Percentiles rank a stretch among this genome's conserved stretches.
Conservation (phyloP, 352 stramenopile genomes). For the Pythium graminicola region DNA sequence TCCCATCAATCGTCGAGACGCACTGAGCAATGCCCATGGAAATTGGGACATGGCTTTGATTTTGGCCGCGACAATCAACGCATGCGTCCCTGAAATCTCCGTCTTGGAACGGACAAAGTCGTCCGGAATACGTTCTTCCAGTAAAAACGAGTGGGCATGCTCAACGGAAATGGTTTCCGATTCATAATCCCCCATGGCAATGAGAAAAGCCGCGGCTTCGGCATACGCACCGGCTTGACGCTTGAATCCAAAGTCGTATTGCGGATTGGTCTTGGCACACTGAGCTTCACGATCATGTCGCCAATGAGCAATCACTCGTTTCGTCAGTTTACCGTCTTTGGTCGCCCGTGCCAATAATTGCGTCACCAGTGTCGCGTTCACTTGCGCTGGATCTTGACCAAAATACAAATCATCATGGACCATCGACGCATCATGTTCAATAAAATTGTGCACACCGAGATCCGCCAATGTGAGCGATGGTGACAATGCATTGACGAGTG, state of each 20-base stretch:
- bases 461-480: constrained; percentile 42
- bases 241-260: constrained; percentile 40
- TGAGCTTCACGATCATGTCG: constrained; percentile 38
- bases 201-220: constrained; percentile 40
- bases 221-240: constrained; percentile 32
- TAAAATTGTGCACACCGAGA: constrained; percentile 47
- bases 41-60: constrained; percentile 32
- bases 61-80: constrained; percentile 33
- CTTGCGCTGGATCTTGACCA: constrained; percentile 29
- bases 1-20: constrained; percentile 10
- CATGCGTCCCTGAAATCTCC: constrained; percentile 27
- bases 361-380: constrained; percentile 42
- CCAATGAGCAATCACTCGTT: constrained; percentile 33
- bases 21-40: constrained; percentile 13
- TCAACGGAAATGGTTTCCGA: constrained; percentile 33
- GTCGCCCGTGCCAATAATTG: constrained; percentile 31
- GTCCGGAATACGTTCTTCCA: constrained; percentile 41
- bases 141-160: constrained; percentile 38
- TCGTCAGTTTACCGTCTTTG: constrained; percentile 27
- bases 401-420: constrained; percentile 51
- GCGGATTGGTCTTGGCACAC: constrained; percentile 33
- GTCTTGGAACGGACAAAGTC: constrained; percentile 32
- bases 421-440: constrained; percentile 70
- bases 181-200: constrained; percentile 40
- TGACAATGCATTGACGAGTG: constrained; percentile 29